Base-by-base conservation (phyloP, 2,329 filamentous ascomycete genomes). In the Pseudopithomyces maydicus region DNA sequence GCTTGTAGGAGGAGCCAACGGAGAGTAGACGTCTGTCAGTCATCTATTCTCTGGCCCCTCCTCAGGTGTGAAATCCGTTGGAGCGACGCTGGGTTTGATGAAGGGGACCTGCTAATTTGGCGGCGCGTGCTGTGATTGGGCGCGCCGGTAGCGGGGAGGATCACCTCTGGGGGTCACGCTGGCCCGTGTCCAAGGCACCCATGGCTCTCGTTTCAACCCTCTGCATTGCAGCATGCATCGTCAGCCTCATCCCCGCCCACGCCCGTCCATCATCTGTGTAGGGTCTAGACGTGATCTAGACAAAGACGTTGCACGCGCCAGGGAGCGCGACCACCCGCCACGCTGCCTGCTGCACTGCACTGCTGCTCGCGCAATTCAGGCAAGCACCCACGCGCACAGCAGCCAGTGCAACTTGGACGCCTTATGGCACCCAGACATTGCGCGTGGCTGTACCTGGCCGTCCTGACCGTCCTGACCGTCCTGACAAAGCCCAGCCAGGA, bases 71-170 rank as follows among this genome's bases (percentile, higher is more conserved):
- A 38, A 41, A 41, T 41, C 38, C n/a, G 38, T 33, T 6, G 36
- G 48, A 15, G 48, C 15, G 33, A 26, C 42, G 32, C 39, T 41
- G 29, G 39, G 55, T 54, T 54, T 54, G 51, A 58, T 58, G 51
- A 48, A 51, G 51, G 46, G 46, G 46, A 39, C 17, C n/a, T 52
- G 38, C 39, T 47, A 33, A 47, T 41, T 29, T 50, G 14, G 35
- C 35, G 22, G 19, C 20, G 47, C 20, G 17, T 2, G 45, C n/a
- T 26, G 47, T 54, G 41, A 54, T 58, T 57, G 39, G 51, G 11
- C 7, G 19, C 14, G 17, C 22, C 11, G 29, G n/a, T 32, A 26
- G 36, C 38, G 44, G 44, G 12, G 41, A 52, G 47, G 54, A 55
- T 60, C 46, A 41, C 35, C 36, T 39, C 50, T 15, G 42, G 57